A percentile compares a stretch with the other conserved stretches of the same genome.
These are phyloP conservation scores for Cichorium intybus DNA, from an alignment of 140 eudicot species.

Conservation along the genomic window DNA sequence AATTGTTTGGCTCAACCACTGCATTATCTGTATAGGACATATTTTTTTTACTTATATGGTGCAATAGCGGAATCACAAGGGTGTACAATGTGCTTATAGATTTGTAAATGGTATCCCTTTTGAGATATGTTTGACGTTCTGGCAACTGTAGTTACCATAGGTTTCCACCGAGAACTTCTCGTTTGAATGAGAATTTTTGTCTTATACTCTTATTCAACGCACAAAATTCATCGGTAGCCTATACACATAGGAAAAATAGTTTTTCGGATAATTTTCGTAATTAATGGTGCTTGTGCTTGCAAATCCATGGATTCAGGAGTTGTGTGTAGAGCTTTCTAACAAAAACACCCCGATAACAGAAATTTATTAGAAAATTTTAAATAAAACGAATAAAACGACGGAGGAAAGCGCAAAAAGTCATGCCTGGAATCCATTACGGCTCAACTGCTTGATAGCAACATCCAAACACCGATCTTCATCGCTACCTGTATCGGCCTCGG, in stretches of 20 bases:
- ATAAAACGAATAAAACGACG: not conserved
- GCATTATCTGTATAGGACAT: slow-evolving; percentile 8
- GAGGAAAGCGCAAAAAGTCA: slow-evolving; percentile 23
- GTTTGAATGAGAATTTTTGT: not conserved
- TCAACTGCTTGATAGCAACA: slow-evolving; percentile 88
- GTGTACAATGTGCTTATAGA: slow-evolving; percentile 17
- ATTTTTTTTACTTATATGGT: slow-evolving; percentile 8
- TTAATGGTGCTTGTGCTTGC: not conserved
- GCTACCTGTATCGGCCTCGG: slow-evolving; percentile 22
- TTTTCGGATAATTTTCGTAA: not conserved
- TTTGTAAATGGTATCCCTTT: slow-evolving; percentile 15
- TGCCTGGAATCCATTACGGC: slow-evolving; percentile 98
- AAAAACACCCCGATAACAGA: not conserved
- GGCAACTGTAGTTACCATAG: not conserved
- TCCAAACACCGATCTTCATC: slow-evolving; percentile 41
- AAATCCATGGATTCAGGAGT: not conserved
- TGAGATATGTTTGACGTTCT: not conserved
- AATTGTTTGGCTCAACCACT: slow-evolving; percentile 30
- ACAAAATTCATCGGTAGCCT: not conserved
- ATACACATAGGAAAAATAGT: not conserved
- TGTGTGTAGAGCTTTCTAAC: not conserved
- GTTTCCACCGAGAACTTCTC: not conserved
- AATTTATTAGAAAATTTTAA: not conserved
- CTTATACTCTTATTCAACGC: not conserved
- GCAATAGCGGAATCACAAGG: not conserved